These are phyloP conservation scores for Lyophyllum atratum DNA, from an alignment of 768 basidiomycete species.

Conservation along the genomic window DNA sequence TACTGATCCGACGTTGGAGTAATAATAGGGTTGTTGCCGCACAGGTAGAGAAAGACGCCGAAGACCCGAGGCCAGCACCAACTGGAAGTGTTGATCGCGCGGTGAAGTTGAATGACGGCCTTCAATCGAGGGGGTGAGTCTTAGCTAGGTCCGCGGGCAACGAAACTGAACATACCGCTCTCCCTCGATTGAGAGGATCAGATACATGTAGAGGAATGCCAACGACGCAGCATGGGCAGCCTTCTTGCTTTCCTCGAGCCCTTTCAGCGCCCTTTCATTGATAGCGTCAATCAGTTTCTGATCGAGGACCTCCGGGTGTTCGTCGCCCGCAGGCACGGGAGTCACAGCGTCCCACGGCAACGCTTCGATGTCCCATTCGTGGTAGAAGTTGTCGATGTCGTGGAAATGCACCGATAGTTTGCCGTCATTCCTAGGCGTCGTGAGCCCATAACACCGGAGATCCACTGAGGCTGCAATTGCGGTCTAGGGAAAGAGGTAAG, in stretches of 20 bases:
- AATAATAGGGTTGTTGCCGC: constrained; percentile 79
- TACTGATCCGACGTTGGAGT: constrained; percentile 65
- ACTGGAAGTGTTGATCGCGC: constrained; percentile 90
- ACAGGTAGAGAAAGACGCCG: constrained; percentile 93
- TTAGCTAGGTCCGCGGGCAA: constrained; percentile 14
- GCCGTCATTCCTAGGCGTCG: constrained; percentile 72
- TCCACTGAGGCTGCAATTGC: constrained; percentile 95
- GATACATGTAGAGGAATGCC: constrained; percentile 93
- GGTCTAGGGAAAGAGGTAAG: constrained; percentile 51
- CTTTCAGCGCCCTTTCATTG: constrained; percentile 41
- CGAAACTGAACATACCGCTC: constrained; percentile 50
- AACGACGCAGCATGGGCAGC: constrained; percentile 47
- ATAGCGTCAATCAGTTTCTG: constrained; percentile 73
- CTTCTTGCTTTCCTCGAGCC: constrained; percentile 36
- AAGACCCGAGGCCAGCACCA: constrained; percentile 95
- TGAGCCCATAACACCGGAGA: constrained; percentile 90
- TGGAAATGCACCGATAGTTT: constrained; percentile 75
- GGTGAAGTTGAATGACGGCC: constrained; percentile 78
- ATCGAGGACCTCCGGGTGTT: constrained; percentile 71
- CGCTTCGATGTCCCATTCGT: constrained; percentile 77
- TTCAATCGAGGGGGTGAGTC: constrained; percentile 30
- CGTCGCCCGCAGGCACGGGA: constrained; percentile 48
- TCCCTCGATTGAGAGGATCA: constrained; percentile 63
- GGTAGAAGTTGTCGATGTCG: constrained; percentile 76
- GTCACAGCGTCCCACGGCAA: constrained; percentile 82